Conservation (phyloP, 140 eudicot species). For the Oenanthe javanica region DNA sequence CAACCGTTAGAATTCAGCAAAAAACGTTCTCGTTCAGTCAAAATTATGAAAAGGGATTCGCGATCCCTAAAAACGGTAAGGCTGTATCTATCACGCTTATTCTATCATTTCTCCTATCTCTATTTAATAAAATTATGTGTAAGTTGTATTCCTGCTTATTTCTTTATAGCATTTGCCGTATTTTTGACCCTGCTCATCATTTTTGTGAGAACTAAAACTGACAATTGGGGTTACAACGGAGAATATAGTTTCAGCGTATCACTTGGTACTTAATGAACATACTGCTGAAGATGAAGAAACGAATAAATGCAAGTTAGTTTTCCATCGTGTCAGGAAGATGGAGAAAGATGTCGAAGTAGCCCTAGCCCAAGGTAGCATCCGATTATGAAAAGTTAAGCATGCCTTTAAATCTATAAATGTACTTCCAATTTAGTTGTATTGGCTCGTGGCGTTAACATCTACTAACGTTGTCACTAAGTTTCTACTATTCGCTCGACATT, state of each 20-base stretch:
- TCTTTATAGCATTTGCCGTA: constrained; percentile 1
- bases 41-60: constrained; percentile 74
- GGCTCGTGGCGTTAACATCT: too few relatives aligned
- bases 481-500: background rate
- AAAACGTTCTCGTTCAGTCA: constrained; percentile 79
- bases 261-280: constrained; percentile 68
- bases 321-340: constrained; percentile 69
- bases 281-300: constrained; percentile 66
- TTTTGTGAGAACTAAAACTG: constrained; percentile 43
- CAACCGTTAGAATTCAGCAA: constrained; percentile 71
- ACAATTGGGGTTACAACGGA: constrained; percentile 72
- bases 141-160: background rate
- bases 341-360: constrained; percentile 65
- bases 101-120: background rate
- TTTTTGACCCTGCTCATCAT: background rate
- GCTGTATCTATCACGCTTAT: background rate
- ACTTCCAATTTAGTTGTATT: background rate
- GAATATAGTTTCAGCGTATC: constrained; percentile 81
- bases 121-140: background rate
- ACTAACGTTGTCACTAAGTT: background rate
- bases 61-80: constrained; percentile 73
- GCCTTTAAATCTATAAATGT: background rate
- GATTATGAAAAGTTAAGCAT: background rate
- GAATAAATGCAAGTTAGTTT: constrained; percentile 67
- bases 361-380: constrained; percentile 47